phyloP scores from a whole-genome alignment of 345 rosid genomes.

The Acer yangbiense region DNA sequence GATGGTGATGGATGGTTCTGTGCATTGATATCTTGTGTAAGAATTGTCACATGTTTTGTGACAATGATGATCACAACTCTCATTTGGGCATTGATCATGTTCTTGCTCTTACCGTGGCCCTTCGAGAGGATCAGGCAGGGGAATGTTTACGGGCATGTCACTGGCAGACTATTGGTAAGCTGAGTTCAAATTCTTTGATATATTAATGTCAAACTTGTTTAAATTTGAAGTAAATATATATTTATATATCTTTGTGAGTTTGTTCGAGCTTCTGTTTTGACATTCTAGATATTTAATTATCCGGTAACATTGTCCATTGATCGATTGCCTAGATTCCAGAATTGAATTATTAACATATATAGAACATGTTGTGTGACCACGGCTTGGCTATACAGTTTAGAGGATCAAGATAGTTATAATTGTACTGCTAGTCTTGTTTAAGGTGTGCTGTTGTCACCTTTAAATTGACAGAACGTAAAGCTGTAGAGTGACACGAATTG shows the following conservation, averaged over 20 bases:
- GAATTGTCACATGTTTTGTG: constrained; percentile 48
- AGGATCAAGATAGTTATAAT: too few species aligned
- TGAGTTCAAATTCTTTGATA: not conserved
- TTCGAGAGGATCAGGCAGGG: constrained; percentile 52
- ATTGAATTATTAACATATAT: constrained; percentile 4
- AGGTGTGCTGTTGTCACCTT: not conserved
- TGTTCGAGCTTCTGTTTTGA: not conserved
- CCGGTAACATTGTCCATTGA: not conserved
- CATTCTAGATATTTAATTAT: not conserved
- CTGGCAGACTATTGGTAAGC: constrained; percentile 62
- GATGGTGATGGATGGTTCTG: constrained; percentile 52
- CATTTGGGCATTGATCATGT: constrained; percentile 50
- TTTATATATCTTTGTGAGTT: too few species aligned
- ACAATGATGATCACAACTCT: constrained; percentile 50
- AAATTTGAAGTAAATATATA: too few species aligned
- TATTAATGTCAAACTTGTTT: too few species aligned
- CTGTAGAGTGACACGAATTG: not conserved
- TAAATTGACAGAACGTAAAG: not conserved
- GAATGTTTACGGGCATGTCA: constrained; percentile 56
- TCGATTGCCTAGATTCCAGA: not conserved
- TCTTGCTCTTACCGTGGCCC: constrained; percentile 57
- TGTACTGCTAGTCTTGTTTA: too few species aligned
- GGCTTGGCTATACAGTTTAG: not conserved
- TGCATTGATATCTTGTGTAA: constrained; percentile 40
- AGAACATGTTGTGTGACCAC: not conserved